Conservation (phyloP, 2,329 filamentous ascomycete genomes). For the Stemphylium lycopersici region DNA sequence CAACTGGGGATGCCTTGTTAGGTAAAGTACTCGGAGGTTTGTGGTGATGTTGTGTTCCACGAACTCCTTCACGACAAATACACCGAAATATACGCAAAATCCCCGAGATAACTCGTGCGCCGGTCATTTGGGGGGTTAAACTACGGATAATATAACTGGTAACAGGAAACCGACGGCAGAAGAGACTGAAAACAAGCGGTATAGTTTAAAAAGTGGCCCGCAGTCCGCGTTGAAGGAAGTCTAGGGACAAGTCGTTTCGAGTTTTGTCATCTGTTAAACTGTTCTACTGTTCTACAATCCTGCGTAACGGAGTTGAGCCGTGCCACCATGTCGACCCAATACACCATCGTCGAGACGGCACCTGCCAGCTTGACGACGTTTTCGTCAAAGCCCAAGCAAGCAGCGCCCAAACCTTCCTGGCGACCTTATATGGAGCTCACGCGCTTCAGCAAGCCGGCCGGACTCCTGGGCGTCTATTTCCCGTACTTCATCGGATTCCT, state of each 20-base stretch:
- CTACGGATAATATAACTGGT: not conserved
- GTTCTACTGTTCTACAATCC: not conserved
- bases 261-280: not conserved
- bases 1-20: not conserved
- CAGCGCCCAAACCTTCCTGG: constrained; percentile 5
- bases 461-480: constrained; percentile 57
- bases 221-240: not conserved
- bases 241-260: not conserved
- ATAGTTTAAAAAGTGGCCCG: constrained; percentile 1
- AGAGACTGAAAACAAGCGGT: not conserved
- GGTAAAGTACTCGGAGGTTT: not conserved
- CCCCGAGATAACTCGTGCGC: not conserved
- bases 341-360: constrained; percentile 6
- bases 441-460: constrained; percentile 51
- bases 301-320: not conserved
- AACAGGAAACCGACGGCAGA: not conserved
- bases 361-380: not conserved
- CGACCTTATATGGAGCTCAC: constrained; percentile 49
- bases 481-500: constrained; percentile 50
- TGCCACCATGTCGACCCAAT: constrained; percentile 1
- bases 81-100: constrained; percentile 4
- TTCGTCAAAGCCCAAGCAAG: not conserved
- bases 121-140: not conserved
- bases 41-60: not conserved
- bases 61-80: not conserved